These are phyloP conservation scores for Clohesyomyces aquaticus DNA, from an alignment of 495 filamentous ascomycete genomes.

Conservation along the genomic window DNA sequence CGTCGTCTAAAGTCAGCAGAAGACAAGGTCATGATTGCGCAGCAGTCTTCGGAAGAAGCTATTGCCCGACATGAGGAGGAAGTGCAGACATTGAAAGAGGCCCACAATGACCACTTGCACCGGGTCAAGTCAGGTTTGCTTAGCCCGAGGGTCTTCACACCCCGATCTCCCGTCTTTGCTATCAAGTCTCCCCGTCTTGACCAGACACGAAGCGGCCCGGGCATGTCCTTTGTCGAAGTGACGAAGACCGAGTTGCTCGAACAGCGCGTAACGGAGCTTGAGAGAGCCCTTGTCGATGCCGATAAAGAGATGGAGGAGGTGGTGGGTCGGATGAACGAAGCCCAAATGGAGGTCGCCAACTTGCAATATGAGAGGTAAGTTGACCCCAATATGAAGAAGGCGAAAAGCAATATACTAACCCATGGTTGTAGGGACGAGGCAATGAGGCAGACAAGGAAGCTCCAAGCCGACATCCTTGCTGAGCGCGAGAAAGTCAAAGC, in stretches of 20 bases:
- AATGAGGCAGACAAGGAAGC: slow-evolving; percentile 74
- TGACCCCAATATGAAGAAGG: slow-evolving; percentile 5
- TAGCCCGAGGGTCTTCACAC: slow-evolving; percentile 25
- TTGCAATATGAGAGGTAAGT: slow-evolving; percentile 83
- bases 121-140: slow-evolving; percentile 62
- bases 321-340: slow-evolving; percentile 85
- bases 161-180: slow-evolving; percentile 65
- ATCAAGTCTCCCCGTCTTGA: slow-evolving; percentile 61
- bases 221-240: slow-evolving; percentile 62
- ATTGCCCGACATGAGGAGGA: slow-evolving; percentile 86
- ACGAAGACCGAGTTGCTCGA: slow-evolving; percentile 73
- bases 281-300: slow-evolving; percentile 77
- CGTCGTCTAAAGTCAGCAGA: slow-evolving; percentile 76
- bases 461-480: slow-evolving; percentile 66
- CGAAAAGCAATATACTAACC: slow-evolving; percentile 43
- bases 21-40: slow-evolving; percentile 79
- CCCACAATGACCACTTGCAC: slow-evolving; percentile 74
- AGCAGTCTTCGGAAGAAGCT: slow-evolving; percentile 83
- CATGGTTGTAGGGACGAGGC: slow-evolving; percentile 70
- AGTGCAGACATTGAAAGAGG: slow-evolving; percentile 71
- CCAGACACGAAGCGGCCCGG: slow-evolving; percentile 60
- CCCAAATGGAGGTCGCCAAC: slow-evolving; percentile 91
- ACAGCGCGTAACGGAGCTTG: slow-evolving; percentile 73
- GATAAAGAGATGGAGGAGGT: slow-evolving; percentile 94
- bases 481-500: slow-evolving; percentile 61